A percentile compares a stretch with the other conserved stretches of the same genome.
Evolutionary conservation across 108 stramenopile genomes (phyloP).

Genomic region (Pseudonitzschia delicatissima): DNA sequence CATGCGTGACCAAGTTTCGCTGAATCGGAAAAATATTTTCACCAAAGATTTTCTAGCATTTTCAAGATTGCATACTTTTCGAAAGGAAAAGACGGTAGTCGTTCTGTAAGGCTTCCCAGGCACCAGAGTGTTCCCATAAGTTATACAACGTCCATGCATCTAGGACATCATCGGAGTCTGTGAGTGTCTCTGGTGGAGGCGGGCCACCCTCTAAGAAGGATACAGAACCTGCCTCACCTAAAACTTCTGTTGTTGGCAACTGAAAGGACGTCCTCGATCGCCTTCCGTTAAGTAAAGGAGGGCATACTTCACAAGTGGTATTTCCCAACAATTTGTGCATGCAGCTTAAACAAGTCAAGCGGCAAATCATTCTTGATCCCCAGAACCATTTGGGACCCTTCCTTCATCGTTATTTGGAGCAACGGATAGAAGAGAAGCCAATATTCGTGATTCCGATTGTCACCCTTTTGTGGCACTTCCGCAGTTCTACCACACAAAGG

Average conservation of each 20-base stretch:
- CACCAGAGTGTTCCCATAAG: slow-evolving; percentile 61
- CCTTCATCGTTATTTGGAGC: slow-evolving; percentile 50
- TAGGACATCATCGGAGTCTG: slow-evolving; percentile 44
- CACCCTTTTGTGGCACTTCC: slow-evolving; percentile 35
- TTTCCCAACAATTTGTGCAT: slow-evolving; percentile 56
- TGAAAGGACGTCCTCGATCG: slow-evolving; percentile 38
- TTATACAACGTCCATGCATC: slow-evolving; percentile 64
- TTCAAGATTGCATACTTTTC: slow-evolving; percentile 41
- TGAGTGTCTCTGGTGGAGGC: slow-evolving; percentile 46
- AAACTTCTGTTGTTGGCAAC: slow-evolving; percentile 42
- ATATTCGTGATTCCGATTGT: slow-evolving; percentile 42
- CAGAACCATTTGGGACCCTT: slow-evolving; percentile 47
- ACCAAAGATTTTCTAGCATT: slow-evolving; percentile 11
- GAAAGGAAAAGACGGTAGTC: slow-evolving; percentile 46
- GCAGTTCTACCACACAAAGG: slow-evolving; percentile 47
- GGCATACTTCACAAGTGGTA: slow-evolving; percentile 32
- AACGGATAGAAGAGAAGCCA: slow-evolving; percentile 65
- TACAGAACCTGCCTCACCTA: slow-evolving; percentile 49
- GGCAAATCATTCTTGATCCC: slow-evolving; percentile 55
- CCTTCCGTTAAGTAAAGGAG: slow-evolving; percentile 23
- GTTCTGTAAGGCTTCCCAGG: slow-evolving; percentile 64
- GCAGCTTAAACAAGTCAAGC: slow-evolving; percentile 55
- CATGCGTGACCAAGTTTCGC: too few species aligned
- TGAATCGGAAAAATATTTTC: too few species aligned
- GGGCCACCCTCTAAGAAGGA: slow-evolving; percentile 53